Base-by-base conservation (phyloP, 2,329 filamentous ascomycete genomes). In the Fragosphaeria purpurea region DNA sequence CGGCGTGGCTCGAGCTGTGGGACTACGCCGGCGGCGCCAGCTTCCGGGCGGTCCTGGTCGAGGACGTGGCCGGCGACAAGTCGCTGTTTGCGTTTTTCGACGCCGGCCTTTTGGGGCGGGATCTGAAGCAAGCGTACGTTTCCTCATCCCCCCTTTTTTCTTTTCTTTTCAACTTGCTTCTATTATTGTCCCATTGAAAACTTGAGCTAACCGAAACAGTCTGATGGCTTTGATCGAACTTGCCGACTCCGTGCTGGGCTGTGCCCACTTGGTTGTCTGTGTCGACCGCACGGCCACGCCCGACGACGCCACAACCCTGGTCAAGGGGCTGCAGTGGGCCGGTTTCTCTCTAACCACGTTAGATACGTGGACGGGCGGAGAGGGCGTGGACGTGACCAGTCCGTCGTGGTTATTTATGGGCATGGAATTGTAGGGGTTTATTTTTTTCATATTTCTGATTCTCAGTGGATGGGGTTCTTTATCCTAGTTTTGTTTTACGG, bases 171-270 rank as follows among this genome's bases (percentile, higher is more conserved):
- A 22, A 22, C 22, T 22, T 22, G 22, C 22, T 22, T 22, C 22
- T 22, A 22, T 22, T 22, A 22, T 22, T 22, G 22, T 22, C 22
- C 22, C 22, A 22, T 22, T 22, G 22, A 22, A 22, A 22, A 22
- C 22, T 22, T 22, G 22, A 22, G 22, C 22, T 22, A 22, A 22
- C 22, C 22, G 22, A 22, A 22, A 22, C 60, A 90, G 86, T 62
- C 78, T 96, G 48, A 89, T 95, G 75, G 87, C 88, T 55, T 77
- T 95, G 52, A 91, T 95, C 60, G 90, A 95, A 71, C 78, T 96
- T 53, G 88, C 87, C 60, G 83, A 86, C 60, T 76, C 79, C 54
- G 80, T 86, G 51, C 79, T 95, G 63, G 80, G 75, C 60, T 95
- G 89, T 69, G 76, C 79, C 50, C 80, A 85, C 62, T 79, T 95